Evolutionary conservation across 192 early-diverging fungal species (phyloP), one percentile per base, ranked within the genome.

Genomic region (Gonapodya prolifera): DNA sequence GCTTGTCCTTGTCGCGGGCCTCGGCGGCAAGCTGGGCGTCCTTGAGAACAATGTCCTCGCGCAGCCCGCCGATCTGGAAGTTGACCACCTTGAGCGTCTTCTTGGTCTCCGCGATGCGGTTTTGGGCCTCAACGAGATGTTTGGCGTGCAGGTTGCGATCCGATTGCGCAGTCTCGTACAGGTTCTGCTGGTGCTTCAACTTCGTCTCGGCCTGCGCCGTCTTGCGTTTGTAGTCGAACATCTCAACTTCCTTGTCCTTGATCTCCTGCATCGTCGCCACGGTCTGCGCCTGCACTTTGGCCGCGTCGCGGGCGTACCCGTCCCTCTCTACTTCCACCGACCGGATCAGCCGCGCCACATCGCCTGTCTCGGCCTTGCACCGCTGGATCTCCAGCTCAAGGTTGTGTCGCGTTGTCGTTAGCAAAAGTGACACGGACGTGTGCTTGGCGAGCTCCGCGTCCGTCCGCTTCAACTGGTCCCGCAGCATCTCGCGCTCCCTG

Each of bases 101-200:
- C 80, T 88, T 88, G 86, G 89, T 90, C 77, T 89, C 88, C 18
- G 83, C 78, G 76, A 90, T 90, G 77, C 89, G 88, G 36, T 79
- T 70, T 77, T 88, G 86, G 34, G 87, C 84, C 80, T 89, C 88
- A 30, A 90, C 83, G 45, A 90, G 80, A 75, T 90, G 85, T 69
- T 90, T 90, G 76, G 81, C 81, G 73, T 90, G 86, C 75, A 90
- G 77, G 69, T 90, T 90, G 18, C 89, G 78, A 77, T 90, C 89
- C 69, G 85, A 85, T 79, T 89, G 88, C 76, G 89, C 86, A 0
- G 88, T 84, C 70, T 90, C 89, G 79, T 90, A 90, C n/a, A 90
- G 79, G 75, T 89, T 89, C 77, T 90, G 89, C 77, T 90, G 89
- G 75, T 89, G 83, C 77, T 90, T 90, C 23, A 90, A 79, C 75